Percentiles rank a stretch among this genome's conserved stretches.
Conservation (phyloP, 2,329 filamentous ascomycete species). For the Penicillium sp. region DNA sequence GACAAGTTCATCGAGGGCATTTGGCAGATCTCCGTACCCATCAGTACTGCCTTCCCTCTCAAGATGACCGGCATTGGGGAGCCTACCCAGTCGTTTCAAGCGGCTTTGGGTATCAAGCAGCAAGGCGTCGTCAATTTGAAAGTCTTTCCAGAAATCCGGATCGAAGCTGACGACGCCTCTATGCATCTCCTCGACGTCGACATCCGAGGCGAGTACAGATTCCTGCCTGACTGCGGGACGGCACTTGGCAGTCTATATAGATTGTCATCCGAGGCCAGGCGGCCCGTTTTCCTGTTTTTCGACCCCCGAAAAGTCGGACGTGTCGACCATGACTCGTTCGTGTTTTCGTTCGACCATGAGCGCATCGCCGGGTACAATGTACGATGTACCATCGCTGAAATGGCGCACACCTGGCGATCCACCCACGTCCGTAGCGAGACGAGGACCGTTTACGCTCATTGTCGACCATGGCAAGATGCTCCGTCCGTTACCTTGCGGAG, state of each 20-base stretch:
- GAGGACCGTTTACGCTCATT: background rate
- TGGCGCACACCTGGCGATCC: constrained; percentile 44
- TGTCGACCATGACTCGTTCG: constrained; percentile 48
- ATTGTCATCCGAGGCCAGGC: constrained; percentile 1
- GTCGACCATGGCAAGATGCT: background rate
- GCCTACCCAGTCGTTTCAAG: constrained; percentile 36
- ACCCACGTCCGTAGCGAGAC: background rate
- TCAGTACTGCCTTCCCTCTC: constrained; percentile 33
- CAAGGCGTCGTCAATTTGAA: constrained; percentile 37
- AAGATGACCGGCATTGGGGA: constrained; percentile 32
- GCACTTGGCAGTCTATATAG: constrained; percentile 50
- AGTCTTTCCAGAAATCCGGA: constrained; percentile 41
- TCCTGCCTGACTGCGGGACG: constrained; percentile 53
- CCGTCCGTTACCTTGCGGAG: background rate
- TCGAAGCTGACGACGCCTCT: constrained; percentile 33
- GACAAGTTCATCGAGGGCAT: constrained; percentile 33
- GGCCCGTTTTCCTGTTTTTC: constrained; percentile 52
- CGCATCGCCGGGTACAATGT: constrained; percentile 44
- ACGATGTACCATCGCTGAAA: constrained; percentile 43
- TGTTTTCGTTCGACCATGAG: constrained; percentile 50
- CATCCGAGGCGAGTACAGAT: constrained; percentile 48
- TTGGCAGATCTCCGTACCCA: constrained; percentile 44
- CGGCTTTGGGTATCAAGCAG: constrained; percentile 37
- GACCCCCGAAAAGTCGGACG: constrained; percentile 50
- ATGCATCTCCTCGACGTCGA: constrained; percentile 30